Evolutionary conservation across 495 filamentous ascomycete genomes (phyloP).

Genomic region (Aspergillus asperescens): DNA sequence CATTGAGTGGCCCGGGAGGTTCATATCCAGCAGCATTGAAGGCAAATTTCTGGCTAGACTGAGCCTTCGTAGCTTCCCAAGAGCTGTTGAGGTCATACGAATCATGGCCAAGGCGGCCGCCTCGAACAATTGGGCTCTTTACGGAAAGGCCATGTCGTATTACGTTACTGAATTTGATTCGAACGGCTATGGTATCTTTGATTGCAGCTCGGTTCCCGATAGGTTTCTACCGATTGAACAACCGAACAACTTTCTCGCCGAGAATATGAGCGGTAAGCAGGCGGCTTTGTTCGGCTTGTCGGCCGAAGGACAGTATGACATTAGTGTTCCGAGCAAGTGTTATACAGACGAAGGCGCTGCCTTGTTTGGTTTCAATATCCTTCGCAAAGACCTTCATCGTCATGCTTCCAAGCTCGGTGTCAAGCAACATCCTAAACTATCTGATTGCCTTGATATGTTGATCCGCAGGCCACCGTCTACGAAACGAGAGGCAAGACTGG

Average conservation of each 20-base stretch:
- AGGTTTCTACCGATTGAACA: conserved; percentile 72
- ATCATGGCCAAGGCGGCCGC: conserved; percentile 60
- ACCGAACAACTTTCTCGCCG: conserved; percentile 29
- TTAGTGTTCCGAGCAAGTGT: conserved; percentile 69
- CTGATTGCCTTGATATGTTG: conserved; percentile 64
- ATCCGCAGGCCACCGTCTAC: conserved; percentile 63
- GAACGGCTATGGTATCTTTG: conserved; percentile 64
- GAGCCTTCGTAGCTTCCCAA: conserved; percentile 64
- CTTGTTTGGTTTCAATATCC: conserved; percentile 72
- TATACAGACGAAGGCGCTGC: conserved; percentile 74
- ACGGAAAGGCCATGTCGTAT: conserved; percentile 70
- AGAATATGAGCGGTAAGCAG: neutral
- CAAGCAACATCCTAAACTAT: conserved; percentile 67
- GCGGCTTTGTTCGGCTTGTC: neutral
- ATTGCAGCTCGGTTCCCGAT: conserved; percentile 49
- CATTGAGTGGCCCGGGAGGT: conserved; percentile 78
- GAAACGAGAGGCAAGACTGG: conserved; percentile 54
- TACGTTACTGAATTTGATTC: conserved; percentile 71
- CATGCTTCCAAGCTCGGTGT: conserved; percentile 85
- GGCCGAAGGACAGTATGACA: conserved; percentile 9
- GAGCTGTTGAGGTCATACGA: conserved; percentile 62
- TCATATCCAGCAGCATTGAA: conserved; percentile 57
- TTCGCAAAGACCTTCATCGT: conserved; percentile 63
- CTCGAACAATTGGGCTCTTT: conserved; percentile 50
- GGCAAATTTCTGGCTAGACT: conserved; percentile 65